Evolutionary conservation across 1,284 basidiomycete species (phyloP), one percentile per base, ranked within the genome.

Genomic region (Grifola frondosa): DNA sequence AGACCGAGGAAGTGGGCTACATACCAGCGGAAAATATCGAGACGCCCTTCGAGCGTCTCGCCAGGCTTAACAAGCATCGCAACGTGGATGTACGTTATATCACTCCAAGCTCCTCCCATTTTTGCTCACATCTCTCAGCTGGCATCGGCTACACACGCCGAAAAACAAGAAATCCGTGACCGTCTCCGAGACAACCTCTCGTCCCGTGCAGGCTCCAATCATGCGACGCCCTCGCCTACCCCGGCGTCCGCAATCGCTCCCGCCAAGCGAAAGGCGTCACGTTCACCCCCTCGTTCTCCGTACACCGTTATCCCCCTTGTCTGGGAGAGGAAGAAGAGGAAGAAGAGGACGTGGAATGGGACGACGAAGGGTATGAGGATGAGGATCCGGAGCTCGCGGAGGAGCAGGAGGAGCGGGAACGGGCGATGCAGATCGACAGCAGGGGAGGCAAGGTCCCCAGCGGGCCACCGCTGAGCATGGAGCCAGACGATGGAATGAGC

Each of bases 1-100:
- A 95, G 74, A 97, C 91, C 3, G 93, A 98, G 66, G 95, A 97
- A 60, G 92, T 99, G n/a, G 96, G 96, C 1, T 99, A 99, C 66
- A 99, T 99, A 40, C 96, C 96, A 13, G 96, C 96, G 0, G 96
- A 99, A 70, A 99, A 99, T 65, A 97, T 99, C 59, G 97, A 99
- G 67, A 99, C 97, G 0, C 97, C 96, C 0, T 97, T 94, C 58
- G 96, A 99, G 66, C 80, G 96, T 35, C 78, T 99, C 17, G 96
- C 96, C 0, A 76, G 96, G 47, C 75, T 99, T 45, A 99, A 99
- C 74, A 98, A 98, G 65, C 94, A 97, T 64, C 80, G 95, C 26
- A 99, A 99, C 65, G 89, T 99, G 44, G 96, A 98, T 63, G 88
- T 96, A 62, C 67, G 90, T 75, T 7, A 21, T 20, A 15, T 17